Percentiles rank a stretch among this genome's conserved stretches.
Evolutionary conservation across 495 filamentous ascomycete species (phyloP).

Genomic region (Polyplosphaeria fusca): DNA sequence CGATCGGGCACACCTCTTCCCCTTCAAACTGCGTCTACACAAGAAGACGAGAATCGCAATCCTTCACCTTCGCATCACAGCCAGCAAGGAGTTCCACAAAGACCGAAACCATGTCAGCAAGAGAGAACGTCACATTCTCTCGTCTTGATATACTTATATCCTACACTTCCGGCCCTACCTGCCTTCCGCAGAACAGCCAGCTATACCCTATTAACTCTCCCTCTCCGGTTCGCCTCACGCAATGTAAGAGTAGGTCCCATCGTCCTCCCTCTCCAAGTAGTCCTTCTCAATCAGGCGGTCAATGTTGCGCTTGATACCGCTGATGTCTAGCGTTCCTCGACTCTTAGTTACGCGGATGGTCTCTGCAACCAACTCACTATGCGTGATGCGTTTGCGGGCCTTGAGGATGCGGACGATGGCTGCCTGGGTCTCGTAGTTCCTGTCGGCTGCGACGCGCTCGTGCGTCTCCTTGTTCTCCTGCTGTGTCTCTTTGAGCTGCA

Average conservation of each 20-base stretch:
- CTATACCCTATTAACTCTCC: no score
- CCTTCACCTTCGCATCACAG: no score
- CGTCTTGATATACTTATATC: no score
- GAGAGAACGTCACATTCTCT: no score
- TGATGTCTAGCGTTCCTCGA: constrained; percentile 75
- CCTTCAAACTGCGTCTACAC: no score
- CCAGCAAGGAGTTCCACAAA: no score
- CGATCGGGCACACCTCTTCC: no score
- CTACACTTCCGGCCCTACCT: no score
- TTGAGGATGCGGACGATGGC: constrained; percentile 98
- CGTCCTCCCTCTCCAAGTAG: constrained; percentile 82
- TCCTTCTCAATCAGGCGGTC: constrained; percentile 98
- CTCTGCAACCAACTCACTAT: constrained; percentile 76
- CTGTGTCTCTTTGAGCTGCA: constrained; percentile 91
- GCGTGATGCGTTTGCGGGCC: constrained; percentile 79
- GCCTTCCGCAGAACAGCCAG: no score
- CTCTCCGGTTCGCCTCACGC: no score
- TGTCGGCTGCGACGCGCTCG: constrained; percentile 79
- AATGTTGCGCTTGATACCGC: constrained; percentile 92
- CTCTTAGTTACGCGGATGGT: constrained; percentile 84
- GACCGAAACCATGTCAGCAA: no score
- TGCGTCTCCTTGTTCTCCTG: constrained; percentile 91
- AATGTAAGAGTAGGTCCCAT: constrained; percentile 74
- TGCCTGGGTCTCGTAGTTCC: constrained; percentile 94
- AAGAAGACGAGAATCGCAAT: no score